A percentile compares a stretch with the other conserved stretches of the same genome.
phyloP scores from a whole-genome alignment of 306 rosid species.

The Alnus glutinosa region DNA sequence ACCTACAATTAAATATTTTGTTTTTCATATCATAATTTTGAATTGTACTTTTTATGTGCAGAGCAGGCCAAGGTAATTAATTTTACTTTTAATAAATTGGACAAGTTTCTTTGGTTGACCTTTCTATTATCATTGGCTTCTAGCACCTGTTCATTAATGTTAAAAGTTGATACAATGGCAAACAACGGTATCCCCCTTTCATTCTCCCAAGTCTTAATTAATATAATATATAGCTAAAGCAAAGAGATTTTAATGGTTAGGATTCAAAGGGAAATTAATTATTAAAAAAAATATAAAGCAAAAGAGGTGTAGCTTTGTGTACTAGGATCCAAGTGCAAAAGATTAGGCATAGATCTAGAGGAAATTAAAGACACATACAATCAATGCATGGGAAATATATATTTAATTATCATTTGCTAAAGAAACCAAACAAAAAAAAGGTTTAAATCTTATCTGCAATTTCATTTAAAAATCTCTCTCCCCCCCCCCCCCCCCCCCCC shows the following conservation, averaged over 20 bases:
- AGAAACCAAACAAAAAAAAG: neutral
- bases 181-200: neutral
- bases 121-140: constrained; percentile 35
- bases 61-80: neutral
- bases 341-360: neutral
- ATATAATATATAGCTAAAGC: neutral
- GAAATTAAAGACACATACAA: neutral
- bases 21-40: neutral
- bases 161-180: constrained; percentile 12
- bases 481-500: no score
- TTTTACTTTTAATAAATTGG: neutral
- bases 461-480: neutral
- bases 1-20: neutral
- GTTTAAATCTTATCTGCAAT: constrained; percentile 1
- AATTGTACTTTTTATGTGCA: neutral
- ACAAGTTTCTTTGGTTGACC: constrained; percentile 19
- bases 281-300: neutral
- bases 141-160: neutral
- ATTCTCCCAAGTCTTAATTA: neutral
- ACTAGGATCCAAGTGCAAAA: neutral
- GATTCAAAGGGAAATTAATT: neutral
- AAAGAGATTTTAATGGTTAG: neutral
- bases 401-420: neutral
- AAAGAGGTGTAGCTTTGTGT: constrained; percentile 12
- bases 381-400: neutral